Evolutionary conservation across 768 basidiomycete genomes (phyloP).

Genomic region (Leccinellum rugosiceps): DNA sequence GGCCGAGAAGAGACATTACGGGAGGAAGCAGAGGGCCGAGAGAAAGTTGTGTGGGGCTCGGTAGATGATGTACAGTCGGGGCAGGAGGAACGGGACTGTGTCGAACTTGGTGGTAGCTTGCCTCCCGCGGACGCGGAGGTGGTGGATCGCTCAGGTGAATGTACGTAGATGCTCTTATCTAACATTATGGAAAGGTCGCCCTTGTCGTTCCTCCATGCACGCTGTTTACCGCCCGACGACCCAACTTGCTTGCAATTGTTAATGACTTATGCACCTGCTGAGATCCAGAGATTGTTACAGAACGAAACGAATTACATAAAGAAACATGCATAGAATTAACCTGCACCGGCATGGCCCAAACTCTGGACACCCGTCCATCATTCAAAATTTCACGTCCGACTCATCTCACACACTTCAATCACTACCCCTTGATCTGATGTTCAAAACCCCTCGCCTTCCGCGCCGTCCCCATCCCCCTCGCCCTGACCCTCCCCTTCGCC

Average conservation of each 20-base stretch:
- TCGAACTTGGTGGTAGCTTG: not conserved
- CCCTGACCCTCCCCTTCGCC: conserved; percentile 16
- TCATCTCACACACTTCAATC: not conserved
- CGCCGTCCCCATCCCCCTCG: conserved; percentile 23
- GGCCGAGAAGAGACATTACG: conserved; percentile 42
- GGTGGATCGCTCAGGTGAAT: not conserved
- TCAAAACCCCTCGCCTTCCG: conserved; percentile 30
- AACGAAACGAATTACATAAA: not conserved
- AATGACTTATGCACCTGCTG: not conserved
- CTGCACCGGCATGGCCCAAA: not conserved
- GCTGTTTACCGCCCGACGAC: too few relatives aligned
- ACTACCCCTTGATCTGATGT: conserved; percentile 23
- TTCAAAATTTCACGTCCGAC: too few relatives aligned
- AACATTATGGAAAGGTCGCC: too few relatives aligned
- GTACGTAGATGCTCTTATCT: not conserved
- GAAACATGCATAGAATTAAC: not conserved
- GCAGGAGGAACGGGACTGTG: not conserved
- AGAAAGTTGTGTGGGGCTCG: conserved; percentile 42
- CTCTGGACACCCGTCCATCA: too few relatives aligned
- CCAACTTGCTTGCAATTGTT: not conserved
- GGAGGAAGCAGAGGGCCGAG: conserved; percentile 40
- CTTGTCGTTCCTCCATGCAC: too few relatives aligned
- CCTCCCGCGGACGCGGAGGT: not conserved
- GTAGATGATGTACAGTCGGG: conserved; percentile 2
- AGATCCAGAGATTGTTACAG: not conserved